Evolutionary conservation across 768 basidiomycete species (phyloP).

Genomic region (Trametes cubensis): DNA sequence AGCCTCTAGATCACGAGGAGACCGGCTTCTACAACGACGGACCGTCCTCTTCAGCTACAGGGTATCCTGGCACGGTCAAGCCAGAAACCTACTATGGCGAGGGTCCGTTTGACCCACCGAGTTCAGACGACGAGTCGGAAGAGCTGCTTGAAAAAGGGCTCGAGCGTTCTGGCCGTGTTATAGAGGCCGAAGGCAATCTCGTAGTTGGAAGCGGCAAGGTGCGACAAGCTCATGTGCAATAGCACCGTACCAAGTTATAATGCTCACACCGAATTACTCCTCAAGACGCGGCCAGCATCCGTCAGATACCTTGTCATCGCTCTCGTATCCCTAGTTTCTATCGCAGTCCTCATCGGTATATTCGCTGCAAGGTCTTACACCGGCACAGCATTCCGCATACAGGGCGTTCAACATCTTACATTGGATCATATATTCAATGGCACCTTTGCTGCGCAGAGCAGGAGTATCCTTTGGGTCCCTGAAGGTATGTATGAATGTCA

Average conservation of each 20-base stretch:
- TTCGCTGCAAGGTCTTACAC: slow-evolving; percentile 77
- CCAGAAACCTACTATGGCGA: slow-evolving; percentile 66
- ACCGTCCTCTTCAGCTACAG: slow-evolving; percentile 7
- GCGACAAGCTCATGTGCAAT: background rate
- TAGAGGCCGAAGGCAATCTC: slow-evolving; percentile 35
- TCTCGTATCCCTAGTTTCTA: slow-evolving; percentile 58
- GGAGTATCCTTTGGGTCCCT: slow-evolving; percentile 79
- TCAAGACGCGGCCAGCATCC: slow-evolving; percentile 49
- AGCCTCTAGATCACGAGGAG: slow-evolving; percentile 16
- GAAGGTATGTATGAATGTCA: slow-evolving; percentile 60
- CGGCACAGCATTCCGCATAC: slow-evolving; percentile 51
- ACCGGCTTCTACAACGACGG: slow-evolving; percentile 12
- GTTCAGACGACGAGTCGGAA: slow-evolving; percentile 74
- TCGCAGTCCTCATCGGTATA: slow-evolving; percentile 73
- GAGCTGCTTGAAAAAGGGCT: slow-evolving; percentile 53
- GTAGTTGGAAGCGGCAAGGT: slow-evolving; percentile 44
- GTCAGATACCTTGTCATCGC: slow-evolving; percentile 64
- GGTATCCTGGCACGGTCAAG: slow-evolving; percentile 15
- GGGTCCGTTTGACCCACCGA: slow-evolving; percentile 75
- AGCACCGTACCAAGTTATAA: too few relatives aligned
- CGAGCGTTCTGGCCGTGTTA: slow-evolving; percentile 32
- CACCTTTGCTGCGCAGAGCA: slow-evolving; percentile 62
- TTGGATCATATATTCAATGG: slow-evolving; percentile 95
- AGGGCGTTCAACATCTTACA: slow-evolving; percentile 67
- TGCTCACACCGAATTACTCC: background rate